Evolutionary conservation across 2,329 filamentous ascomycete species (phyloP).

Genomic region (Claviceps cyperi): DNA sequence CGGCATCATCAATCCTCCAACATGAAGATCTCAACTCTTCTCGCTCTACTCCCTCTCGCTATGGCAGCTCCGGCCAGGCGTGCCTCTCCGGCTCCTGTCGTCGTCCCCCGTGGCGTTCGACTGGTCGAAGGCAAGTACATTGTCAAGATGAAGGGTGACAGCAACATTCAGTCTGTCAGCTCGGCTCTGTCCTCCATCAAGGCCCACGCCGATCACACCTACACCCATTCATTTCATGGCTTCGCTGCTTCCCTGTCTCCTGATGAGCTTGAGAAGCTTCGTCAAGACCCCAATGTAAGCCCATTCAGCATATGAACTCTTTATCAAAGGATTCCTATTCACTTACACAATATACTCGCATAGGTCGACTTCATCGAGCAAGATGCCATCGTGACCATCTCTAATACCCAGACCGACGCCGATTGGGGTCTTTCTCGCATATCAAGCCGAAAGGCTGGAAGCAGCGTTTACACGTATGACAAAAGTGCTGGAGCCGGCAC

Average conservation of each 20-base stretch:
- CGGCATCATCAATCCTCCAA: background rate
- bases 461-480: conserved; percentile 23
- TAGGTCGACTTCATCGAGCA: conserved; percentile 25
- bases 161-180: conserved; percentile 11
- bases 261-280: conserved; percentile 13
- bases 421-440: conserved; percentile 27
- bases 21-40: conserved; percentile 19
- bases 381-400: conserved; percentile 36
- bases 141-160: conserved; percentile 19
- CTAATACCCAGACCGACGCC: conserved; percentile 23
- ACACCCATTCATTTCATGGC: conserved; percentile 14
- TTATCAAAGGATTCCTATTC: background rate
- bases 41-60: conserved; percentile 19
- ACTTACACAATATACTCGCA: background rate
- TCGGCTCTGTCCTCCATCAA: conserved; percentile 14
- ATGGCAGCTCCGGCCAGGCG: conserved; percentile 19
- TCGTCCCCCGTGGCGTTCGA: conserved; percentile 17
- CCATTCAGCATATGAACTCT: background rate
- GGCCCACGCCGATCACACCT: conserved; percentile 19
- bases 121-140: conserved; percentile 23
- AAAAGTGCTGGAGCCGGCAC: conserved; percentile 22
- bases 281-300: conserved; percentile 14
- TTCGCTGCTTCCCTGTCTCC: conserved; percentile 15
- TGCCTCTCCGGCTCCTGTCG: conserved; percentile 19
- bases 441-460: conserved; percentile 16